Evolutionary conservation across 2,329 filamentous ascomycete species (phyloP).

Genomic region (Colletotrichum spinosum): DNA sequence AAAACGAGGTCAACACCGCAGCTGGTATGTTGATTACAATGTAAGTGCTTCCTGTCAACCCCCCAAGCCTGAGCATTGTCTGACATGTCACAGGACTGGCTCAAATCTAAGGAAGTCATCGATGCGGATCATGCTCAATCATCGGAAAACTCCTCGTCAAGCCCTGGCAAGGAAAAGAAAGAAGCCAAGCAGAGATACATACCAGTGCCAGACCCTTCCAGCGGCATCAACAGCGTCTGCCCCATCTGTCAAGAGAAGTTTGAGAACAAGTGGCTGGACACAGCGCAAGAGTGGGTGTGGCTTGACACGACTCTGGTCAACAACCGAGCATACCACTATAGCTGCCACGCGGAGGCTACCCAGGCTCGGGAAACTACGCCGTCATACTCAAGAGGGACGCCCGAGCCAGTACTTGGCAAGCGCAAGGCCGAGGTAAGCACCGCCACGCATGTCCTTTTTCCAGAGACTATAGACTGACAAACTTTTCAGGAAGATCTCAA

Average conservation of each 20-base stretch:
- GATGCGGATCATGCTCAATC: slow-evolving; percentile 40
- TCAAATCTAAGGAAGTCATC: slow-evolving; percentile 46
- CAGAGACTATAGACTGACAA: slow-evolving; percentile 38
- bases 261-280: slow-evolving; percentile 90
- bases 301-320: slow-evolving; percentile 86
- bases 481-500: slow-evolving; percentile 47
- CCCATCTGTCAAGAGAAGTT: slow-evolving; percentile 97
- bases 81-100: slow-evolving; percentile 31
- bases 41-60: slow-evolving; percentile 61
- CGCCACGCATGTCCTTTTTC: background rate
- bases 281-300: slow-evolving; percentile 97
- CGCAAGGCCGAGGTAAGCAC: slow-evolving; percentile 76
- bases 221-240: slow-evolving; percentile 81
- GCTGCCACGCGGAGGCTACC: slow-evolving; percentile 86
- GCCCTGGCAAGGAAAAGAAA: slow-evolving; percentile 46
- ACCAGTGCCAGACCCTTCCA: slow-evolving; percentile 82
- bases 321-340: slow-evolving; percentile 87
- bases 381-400: slow-evolving; percentile 61
- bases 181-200: slow-evolving; percentile 74
- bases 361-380: slow-evolving; percentile 68
- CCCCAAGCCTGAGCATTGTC: slow-evolving; percentile 37
- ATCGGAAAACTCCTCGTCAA: slow-evolving; percentile 29
- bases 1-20: slow-evolving; percentile 88
- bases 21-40: slow-evolving; percentile 93
- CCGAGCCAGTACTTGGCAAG: slow-evolving; percentile 77